Evolutionary conservation across 805 yeast genomes (phyloP).

Genomic region (Candida sphagnicola): DNA sequence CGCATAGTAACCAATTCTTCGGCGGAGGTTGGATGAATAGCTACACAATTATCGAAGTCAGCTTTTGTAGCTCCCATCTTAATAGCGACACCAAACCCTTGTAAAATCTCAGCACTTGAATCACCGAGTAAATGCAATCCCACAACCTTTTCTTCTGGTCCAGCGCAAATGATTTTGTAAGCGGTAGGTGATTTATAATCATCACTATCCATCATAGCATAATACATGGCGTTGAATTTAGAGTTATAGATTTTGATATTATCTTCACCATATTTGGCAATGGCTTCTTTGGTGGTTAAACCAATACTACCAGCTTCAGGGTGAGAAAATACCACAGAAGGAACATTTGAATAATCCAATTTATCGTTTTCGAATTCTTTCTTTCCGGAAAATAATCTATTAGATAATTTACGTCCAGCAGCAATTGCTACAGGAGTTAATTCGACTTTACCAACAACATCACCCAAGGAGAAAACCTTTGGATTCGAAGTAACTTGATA

Average conservation of each 20-base stretch:
- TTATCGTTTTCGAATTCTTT: constrained; percentile 64
- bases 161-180: constrained; percentile 77
- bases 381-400: constrained; percentile 83
- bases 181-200: constrained; percentile 79
- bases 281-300: constrained; percentile 73
- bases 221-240: constrained; percentile 87
- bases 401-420: constrained; percentile 90
- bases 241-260: constrained; percentile 79
- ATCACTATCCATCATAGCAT: constrained; percentile 66
- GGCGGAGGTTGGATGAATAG: constrained; percentile 98
- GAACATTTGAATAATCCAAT: constrained; percentile 82
- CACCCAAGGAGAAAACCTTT: constrained; percentile 84
- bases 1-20: constrained; percentile 92
- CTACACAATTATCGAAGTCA: constrained; percentile 94
- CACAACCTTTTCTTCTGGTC: constrained; percentile 86
- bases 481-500: constrained; percentile 76
- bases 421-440: constrained; percentile 98
- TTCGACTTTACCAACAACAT: constrained; percentile 88
- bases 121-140: constrained; percentile 96
- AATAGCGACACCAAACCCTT: constrained; percentile 97
- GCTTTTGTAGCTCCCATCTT: constrained; percentile 99
- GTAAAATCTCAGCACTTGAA: constrained; percentile 84
- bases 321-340: constrained; percentile 96
- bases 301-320: constrained; percentile 98
- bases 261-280: constrained; percentile 71